Base-by-base conservation (phyloP, 176 grass and related monocot genomes). In the Metroxylon sagu region DNA sequence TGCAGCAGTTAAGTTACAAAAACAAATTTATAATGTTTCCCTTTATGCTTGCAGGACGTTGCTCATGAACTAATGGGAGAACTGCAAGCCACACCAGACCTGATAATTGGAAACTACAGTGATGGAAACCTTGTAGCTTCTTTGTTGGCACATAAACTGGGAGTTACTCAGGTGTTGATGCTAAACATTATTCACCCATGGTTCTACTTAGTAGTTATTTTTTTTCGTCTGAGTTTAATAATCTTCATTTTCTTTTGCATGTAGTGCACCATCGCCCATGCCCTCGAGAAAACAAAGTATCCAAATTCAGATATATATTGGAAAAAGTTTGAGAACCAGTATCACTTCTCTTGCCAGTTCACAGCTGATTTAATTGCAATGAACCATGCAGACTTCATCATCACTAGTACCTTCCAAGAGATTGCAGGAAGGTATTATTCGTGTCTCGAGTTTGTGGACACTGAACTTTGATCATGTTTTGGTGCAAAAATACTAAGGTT, bases 341-440 rank as follows among this genome's bases (percentile, higher is more conserved):
- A 59, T 16, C 57, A 59, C 25, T 59, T 59, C 57, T 59, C 57
- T 16, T 59, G 57, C 57, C 57, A 59, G 57, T 60, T 60, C 57
- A 60, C 57, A 16, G 57, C 57, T n/a, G 57, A 60, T 16, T 27
- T 60, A 17, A 17, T 29, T 30, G 57, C 57, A 16, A 60, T 60
- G 57, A 60, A 60, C 26, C 57, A 60, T 60, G 57, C 57, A 4
- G 57, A 60, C 29, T 60, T 60, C 57, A 60, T 60, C 26, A 60
- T 60, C 57, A 60, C 57, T 16, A 60, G 57, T 60, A 60, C 57
- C 57, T 60, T 60, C 57, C 57, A 60, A 60, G 57, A 60, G 57
- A 60, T 60, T 30, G 57, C 57, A 7, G 57, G 57, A 60, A 60
- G 57, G 57, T 60, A n/a, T 12, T 60, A 3, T 35, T 29, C 25